Evolutionary conservation across 768 basidiomycete species (phyloP).

Genomic region (Sarcomyxa edulis): DNA sequence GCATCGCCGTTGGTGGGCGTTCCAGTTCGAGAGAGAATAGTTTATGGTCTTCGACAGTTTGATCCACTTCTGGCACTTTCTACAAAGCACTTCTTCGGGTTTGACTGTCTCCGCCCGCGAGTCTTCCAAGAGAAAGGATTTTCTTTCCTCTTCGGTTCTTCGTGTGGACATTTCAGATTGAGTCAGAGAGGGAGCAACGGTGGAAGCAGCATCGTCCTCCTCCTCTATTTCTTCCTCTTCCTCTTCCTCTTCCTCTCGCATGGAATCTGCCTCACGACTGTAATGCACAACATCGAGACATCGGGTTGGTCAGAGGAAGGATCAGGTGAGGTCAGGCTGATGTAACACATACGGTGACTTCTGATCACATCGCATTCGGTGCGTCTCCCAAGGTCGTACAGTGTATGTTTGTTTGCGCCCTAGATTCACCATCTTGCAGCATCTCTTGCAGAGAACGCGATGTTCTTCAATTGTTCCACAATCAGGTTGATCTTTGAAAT

Average conservation of each 20-base stretch:
- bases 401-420: slow-evolving; percentile 51
- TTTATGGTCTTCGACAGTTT: slow-evolving; percentile 33
- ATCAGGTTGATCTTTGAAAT: slow-evolving; percentile 57
- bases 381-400: slow-evolving; percentile 58
- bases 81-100: slow-evolving; percentile 50
- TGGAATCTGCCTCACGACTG: too few relatives aligned
- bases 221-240: slow-evolving; percentile 11
- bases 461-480: slow-evolving; percentile 53
- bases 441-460: slow-evolving; percentile 54
- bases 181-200: slow-evolving; percentile 20
- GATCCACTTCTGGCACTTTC: slow-evolving; percentile 61
- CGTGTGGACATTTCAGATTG: slow-evolving; percentile 9
- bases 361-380: slow-evolving; percentile 50
- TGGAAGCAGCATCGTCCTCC: slow-evolving; percentile 18
- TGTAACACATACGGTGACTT: slow-evolving; percentile 23
- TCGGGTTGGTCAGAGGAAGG: too few relatives aligned
- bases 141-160: slow-evolving; percentile 38
- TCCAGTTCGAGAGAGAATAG: slow-evolving; percentile 52
- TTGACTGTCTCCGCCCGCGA: slow-evolving; percentile 44
- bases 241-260: slow-evolving; percentile 2
- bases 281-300: too few relatives aligned
- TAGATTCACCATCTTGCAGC: slow-evolving; percentile 51
- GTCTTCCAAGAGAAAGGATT: slow-evolving; percentile 49
- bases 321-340: slow-evolving; percentile 8
- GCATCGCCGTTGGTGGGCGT: slow-evolving; percentile 44